These are phyloP conservation scores for Stagonosporopsis cucurbitacearum DNA, from an alignment of 2,329 filamentous ascomycete genomes.

Conservation along the genomic window DNA sequence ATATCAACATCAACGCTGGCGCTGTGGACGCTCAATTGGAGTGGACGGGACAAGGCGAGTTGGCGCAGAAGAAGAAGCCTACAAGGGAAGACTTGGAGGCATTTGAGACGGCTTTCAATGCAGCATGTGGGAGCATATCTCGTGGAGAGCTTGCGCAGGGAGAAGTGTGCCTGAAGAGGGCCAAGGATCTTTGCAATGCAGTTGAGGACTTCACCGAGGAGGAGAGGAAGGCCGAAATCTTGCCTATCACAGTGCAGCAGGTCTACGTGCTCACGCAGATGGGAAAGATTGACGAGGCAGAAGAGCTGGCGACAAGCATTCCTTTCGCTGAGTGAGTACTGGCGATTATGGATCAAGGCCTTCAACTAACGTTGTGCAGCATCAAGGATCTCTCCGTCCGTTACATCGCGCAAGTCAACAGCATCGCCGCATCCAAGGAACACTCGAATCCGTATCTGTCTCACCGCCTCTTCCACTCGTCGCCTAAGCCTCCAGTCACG, in stretches of 20 bases:
- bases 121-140: conserved; percentile 75
- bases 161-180: conserved; percentile 70
- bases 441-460: conserved; percentile 71
- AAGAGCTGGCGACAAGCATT: conserved; percentile 67
- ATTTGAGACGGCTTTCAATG: conserved; percentile 84
- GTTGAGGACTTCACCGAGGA: conserved; percentile 75
- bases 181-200: conserved; percentile 73
- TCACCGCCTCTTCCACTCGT: conserved; percentile 66
- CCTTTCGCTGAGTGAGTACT: conserved; percentile 64
- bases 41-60: conserved; percentile 66
- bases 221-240: conserved; percentile 75
- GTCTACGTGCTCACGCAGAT: conserved; percentile 73
- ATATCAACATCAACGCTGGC: conserved; percentile 76
- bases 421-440: conserved; percentile 55
- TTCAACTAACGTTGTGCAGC: conserved; percentile 50
- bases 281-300: conserved; percentile 71
- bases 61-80: conserved; percentile 62
- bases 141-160: conserved; percentile 70
- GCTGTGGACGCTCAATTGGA: conserved; percentile 75
- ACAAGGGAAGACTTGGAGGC: conserved; percentile 70
- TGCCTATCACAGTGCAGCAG: conserved; percentile 79
- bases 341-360: no score
- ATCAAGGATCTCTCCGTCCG: conserved; percentile 71
- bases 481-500: conserved; percentile 59
- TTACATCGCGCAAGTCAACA: conserved; percentile 72